Base-by-base conservation (phyloP, 768 basidiomycete genomes). In the Daedalea quercina region DNA sequence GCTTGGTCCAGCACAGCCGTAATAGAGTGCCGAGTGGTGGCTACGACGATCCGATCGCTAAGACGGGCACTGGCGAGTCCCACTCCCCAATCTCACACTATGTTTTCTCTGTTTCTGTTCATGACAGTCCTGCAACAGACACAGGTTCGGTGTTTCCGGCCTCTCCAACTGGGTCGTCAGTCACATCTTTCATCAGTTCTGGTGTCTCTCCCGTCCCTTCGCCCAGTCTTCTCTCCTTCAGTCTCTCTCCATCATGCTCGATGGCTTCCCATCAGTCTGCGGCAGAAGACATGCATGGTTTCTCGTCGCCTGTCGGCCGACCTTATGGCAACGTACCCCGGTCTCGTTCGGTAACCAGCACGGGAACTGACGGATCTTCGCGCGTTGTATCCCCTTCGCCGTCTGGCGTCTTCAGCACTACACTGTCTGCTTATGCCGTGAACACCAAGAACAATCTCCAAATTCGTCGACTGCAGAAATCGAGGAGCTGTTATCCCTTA, bases 351-450 rank as follows among this genome's bases (percentile, higher is more conserved):
- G 33, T n/a, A 11, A 28, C 31, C 17, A 48, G 24, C 17, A 45
- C 40, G 1, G 33, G 33, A 4, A 25, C 37, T 24, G 22, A 33
- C 28, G 47, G 19, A 1, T 54, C 55, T 24, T 33, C 41, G 2
- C 51, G 47, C 28, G 24, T 3, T 26, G 1, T 60, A 19, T 60
- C 59, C 2, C 52, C 59, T 2, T 53, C 59, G 2, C 52, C 56
- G 12, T 60, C 56, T 9, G 46, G 15, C 8, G 17, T 24, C 12
- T 3, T 20, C 6, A 42, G 7, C 25, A 15, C 17, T 17, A 47
- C 45, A 24, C 45, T 40, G 24, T 12, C 41, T 20, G 28, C 41
- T 3, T n/a, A 23, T n/a, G 13, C 12, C 58, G 13, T 46, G 20
- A 8, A 52, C 47, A 15, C n/a, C 31, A 35, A 37, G 9, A 52